A percentile compares a stretch with the other conserved stretches of the same genome.
phyloP scores from a whole-genome alignment of 2,329 filamentous ascomycete genomes.

The Sphaerulina musiva region DNA sequence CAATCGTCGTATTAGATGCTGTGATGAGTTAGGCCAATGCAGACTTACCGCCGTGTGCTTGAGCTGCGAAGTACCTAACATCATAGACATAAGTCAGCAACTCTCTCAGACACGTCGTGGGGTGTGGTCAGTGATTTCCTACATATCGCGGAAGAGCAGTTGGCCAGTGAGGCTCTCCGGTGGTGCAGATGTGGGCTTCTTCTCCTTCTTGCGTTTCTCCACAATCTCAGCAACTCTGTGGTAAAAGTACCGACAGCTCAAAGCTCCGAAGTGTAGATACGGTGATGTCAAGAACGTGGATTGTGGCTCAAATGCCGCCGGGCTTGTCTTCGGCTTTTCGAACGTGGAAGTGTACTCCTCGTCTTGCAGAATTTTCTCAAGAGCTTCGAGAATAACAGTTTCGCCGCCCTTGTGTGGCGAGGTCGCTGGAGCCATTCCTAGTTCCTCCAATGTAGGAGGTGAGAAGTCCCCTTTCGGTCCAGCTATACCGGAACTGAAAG shows the following conservation, averaged over 20 bases:
- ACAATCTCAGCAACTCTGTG: conserved; percentile 62
- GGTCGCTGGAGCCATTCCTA: conserved; percentile 60
- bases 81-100: too few relatives aligned
- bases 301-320: conserved; percentile 65
- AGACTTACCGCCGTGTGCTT: conserved; percentile 41
- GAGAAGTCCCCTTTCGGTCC: conserved; percentile 64
- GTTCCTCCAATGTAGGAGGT: conserved; percentile 63
- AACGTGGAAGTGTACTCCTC: conserved; percentile 66
- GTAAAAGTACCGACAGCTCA: conserved; percentile 66
- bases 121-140: too few relatives aligned
- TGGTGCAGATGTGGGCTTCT: conserved; percentile 45
- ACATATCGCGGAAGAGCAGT: conserved; percentile 70
- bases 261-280: conserved; percentile 65
- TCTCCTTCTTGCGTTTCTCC: conserved; percentile 51
- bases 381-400: conserved; percentile 52
- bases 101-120: too few relatives aligned
- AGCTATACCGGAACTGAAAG: conserved; percentile 53
- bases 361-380: conserved; percentile 55
- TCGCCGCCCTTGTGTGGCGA: conserved; percentile 68
- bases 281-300: conserved; percentile 68
- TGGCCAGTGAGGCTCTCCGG: conserved; percentile 68
- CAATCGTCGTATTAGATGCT: too few relatives aligned
- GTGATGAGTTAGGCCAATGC: too few relatives aligned
- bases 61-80: conserved; percentile 61
- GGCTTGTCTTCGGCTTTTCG: conserved; percentile 68